These are phyloP conservation scores for Mallotus japonicus DNA, from an alignment of 441 rosid species.

Conservation along the genomic window DNA sequence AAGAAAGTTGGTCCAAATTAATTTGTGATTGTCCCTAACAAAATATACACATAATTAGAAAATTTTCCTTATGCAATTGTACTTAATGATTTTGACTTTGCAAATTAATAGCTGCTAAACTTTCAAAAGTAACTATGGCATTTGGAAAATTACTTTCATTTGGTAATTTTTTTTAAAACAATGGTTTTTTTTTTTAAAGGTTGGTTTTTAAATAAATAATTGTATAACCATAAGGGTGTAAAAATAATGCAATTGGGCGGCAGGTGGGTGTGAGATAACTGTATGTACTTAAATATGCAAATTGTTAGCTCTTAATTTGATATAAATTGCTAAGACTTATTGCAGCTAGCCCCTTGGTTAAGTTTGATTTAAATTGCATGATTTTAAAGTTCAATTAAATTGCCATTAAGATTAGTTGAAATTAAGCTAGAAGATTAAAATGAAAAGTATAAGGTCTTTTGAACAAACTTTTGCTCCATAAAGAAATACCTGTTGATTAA, in stretches of 20 bases:
- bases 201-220: not conserved
- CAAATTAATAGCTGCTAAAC: not conserved
- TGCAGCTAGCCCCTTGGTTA: too few species aligned
- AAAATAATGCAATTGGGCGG: conserved; percentile 3
- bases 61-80: not conserved
- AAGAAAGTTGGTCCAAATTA: not conserved
- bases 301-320: not conserved
- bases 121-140: not conserved
- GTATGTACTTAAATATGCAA: conserved; percentile 3
- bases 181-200: not conserved
- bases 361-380: not conserved
- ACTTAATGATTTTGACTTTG: not conserved
- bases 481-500: too few species aligned
- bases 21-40: not conserved
- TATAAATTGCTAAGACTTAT: not conserved
- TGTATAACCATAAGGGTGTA: conserved; percentile 6
- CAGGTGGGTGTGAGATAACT: conserved; percentile 10
- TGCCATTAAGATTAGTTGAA: not conserved
- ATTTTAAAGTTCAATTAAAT: conserved; percentile 3
- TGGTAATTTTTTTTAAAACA: not conserved
- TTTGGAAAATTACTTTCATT: not conserved
- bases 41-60: not conserved
- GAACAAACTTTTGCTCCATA: too few species aligned
- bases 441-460: too few species aligned
- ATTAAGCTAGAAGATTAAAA: too few species aligned